phyloP scores from a whole-genome alignment of 257 asterid species.

The Hygrophila difformis region DNA sequence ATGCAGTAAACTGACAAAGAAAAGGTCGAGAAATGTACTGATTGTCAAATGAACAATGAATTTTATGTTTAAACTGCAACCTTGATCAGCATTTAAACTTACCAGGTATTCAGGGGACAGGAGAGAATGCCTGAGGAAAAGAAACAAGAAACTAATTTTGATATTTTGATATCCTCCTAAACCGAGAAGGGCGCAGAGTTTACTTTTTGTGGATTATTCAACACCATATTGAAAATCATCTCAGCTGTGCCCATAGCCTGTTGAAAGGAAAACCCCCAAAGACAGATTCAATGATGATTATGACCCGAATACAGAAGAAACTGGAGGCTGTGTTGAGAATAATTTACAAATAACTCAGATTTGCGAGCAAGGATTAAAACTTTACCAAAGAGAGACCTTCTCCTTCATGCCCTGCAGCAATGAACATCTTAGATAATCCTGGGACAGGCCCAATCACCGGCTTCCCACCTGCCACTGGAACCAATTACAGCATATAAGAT shows the following conservation, averaged over 20 bases:
- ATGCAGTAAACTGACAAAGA: too few relatives aligned
- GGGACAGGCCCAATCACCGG: conserved; percentile 83
- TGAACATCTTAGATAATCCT: conserved; percentile 48
- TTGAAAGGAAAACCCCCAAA: conserved; percentile 4
- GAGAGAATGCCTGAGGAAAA: too few relatives aligned
- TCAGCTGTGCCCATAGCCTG: conserved; percentile 97
- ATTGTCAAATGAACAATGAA: too few relatives aligned
- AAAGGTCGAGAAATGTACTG: too few relatives aligned
- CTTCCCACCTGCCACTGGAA: conserved; percentile 75
- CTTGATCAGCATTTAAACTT: too few relatives aligned
- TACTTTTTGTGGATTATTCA: conserved; percentile 57
- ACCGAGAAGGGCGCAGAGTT: conserved; percentile 65
- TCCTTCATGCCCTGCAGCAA: conserved; percentile 98
- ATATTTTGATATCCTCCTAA: too few relatives aligned
- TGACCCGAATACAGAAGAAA: too few relatives aligned
- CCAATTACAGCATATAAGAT: neutral
- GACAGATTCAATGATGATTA: neutral
- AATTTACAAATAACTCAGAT: neutral
- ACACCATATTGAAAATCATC: conserved; percentile 73
- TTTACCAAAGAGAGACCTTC: conserved; percentile 87
- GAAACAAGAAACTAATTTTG: too few relatives aligned
- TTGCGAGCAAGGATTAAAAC: conserved; percentile 1
- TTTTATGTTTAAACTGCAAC: too few relatives aligned
- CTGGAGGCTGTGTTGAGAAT: too few relatives aligned
- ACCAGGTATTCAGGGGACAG: too few relatives aligned